Base-by-base conservation (phyloP, 495 filamentous ascomycete genomes). In the Penicillium tannophilum region DNA sequence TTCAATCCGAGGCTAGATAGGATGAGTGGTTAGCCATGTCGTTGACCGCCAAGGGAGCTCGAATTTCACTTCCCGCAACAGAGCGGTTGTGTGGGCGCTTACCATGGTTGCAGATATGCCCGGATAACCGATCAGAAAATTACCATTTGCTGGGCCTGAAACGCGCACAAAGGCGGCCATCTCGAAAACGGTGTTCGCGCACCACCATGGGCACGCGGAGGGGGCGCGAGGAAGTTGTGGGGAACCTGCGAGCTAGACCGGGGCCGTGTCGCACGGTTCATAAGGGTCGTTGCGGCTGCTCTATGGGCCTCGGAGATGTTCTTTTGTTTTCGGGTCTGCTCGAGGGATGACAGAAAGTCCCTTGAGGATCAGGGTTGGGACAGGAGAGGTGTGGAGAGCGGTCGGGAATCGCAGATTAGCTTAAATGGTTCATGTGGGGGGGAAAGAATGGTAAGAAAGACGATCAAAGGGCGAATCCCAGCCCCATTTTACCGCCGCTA, bases 81-180 rank as follows among this genome's bases (percentile, higher is more conserved):
- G 12, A 17, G 39, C 39, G 14, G 39, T 41, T n/a, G 14, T 41
- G 39, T n/a, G 24, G 56, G 59, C 41, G 56, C 88, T 82, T 80
- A 97, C 93, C 87, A 97, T 79, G 5, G 95, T 98, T 62, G 94
- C 95, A 33, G 95, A 97, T 73, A 98, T 98, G 59, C 94, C 94
- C 6, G 94, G 94, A 73, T 98, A 98, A 49, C 94, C 94, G 61
- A 98, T 91, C 61, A 98, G 80, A 68, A 93, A 97, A 75, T 91
- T 93, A 76, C 91, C 94, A 79, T 98, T 98, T 63, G 94, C 91
- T 63, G 92, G 93, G 63, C 94, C 94, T 68, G 91, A 95, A 80
- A 98, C 91, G 81, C 95, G 90, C 78, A 98, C 94, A 73, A 90
- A 93, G 72, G 93, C 93, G 72, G 91, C 83, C 85, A 93, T 89